A percentile compares a stretch with the other conserved stretches of the same genome.
Conservation (phyloP, 306 rosid species). For the Pyrus bretschneideri region DNA sequence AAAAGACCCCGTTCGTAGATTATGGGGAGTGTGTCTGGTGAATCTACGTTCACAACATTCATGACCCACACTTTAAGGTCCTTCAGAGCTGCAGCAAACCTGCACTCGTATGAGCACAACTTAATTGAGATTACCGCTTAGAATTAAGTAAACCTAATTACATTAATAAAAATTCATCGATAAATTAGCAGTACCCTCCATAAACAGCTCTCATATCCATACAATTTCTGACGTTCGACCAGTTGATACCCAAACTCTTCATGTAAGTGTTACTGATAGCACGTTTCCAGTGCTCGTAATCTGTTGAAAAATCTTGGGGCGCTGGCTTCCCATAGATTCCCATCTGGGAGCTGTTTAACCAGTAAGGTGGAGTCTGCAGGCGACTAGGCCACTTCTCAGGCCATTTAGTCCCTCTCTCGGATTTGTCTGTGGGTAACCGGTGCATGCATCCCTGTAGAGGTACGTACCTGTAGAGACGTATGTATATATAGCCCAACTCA, state of each 20-base stretch:
- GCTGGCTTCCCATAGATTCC: constrained; percentile 91
- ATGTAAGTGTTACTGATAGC: constrained; percentile 49
- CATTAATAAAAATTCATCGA: neutral
- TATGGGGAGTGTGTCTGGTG: constrained; percentile 83
- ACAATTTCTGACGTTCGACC: constrained; percentile 74
- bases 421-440: constrained; percentile 39
- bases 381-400: constrained; percentile 73
- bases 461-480: constrained; percentile 55
- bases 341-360: constrained; percentile 70
- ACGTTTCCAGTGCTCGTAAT: constrained; percentile 72
- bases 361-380: constrained; percentile 59
- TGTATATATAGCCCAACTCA: neutral
- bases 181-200: constrained; percentile 53
- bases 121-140: neutral
- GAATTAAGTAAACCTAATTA: neutral
- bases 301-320: constrained; percentile 67
- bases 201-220: constrained; percentile 95
- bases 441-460: constrained; percentile 85
- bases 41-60: constrained; percentile 76
- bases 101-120: constrained; percentile 23
- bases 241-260: constrained; percentile 61
- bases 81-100: constrained; percentile 80
- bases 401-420: constrained; percentile 68
- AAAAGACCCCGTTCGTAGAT: constrained; percentile 90
- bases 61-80: constrained; percentile 78